Evolutionary conservation across 2,329 filamentous ascomycete species (phyloP), one percentile per base, ranked within the genome.

Genomic region (Penicillium hordei): DNA sequence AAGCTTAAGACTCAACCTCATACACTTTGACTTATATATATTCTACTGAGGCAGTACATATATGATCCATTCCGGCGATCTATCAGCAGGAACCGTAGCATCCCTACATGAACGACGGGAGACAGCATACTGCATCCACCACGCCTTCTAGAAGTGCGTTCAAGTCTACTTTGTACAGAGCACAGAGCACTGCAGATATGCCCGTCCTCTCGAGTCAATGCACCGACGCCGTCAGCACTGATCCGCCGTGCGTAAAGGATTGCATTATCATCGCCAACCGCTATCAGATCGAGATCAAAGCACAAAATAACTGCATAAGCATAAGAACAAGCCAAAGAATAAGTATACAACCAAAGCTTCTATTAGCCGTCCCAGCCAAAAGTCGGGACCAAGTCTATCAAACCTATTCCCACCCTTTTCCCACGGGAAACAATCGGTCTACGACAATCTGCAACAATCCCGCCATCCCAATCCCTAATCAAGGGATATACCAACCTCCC

Each of bases 91-190:
- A 48, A 57, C 55, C 29, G 19, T 38, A 48, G 48, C 21, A 57
- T 45, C 27, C 55, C 55, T 53, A 57, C 55, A 57, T 53, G 29
- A 56, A 57, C 48, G 27, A 49, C 49, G 55, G 55, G 43, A 57
- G 42, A 53, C 55, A 57, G 55, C 55, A 57, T 57, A 57, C 49
- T 57, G 55, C 55, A 53, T 48, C 49, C 42, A 46, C 55, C 49
- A 48, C 23, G 27, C 21, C 29, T 53, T 52, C 48, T 53, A 39
- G 42, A 57, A 57, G 55, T 15, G 29, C 21, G 45, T 36, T 45
- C 45, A 51, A 15, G 21, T 56, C 29, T 42, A 53, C 36, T 29
- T 31, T 53, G 34, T 46, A 48, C 50, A 57, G 53, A 57, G 21
- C 49, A 57, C 48, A 53, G 36, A 57, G 43, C 49, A 57, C 55